phyloP scores from a whole-genome alignment of 306 rosid genomes.

The Cucurbita maxima region DNA sequence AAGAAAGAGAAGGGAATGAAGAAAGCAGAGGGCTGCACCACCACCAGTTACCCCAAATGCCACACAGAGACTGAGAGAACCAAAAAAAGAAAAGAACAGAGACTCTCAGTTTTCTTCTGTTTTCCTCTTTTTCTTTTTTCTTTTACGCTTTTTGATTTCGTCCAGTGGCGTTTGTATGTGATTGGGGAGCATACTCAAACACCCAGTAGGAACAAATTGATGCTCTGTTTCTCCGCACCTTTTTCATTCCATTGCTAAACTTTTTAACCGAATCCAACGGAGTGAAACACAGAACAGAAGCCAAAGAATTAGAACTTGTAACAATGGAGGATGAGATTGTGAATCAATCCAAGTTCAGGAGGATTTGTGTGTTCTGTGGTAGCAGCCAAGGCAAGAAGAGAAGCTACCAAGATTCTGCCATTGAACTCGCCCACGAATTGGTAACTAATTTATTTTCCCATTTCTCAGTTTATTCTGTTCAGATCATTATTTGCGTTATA shows the following conservation, averaged over 20 bases:
- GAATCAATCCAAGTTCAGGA: constrained; percentile 52
- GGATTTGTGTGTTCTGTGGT: constrained; percentile 96
- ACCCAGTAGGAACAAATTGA: constrained; percentile 7
- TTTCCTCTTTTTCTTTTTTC: background rate
- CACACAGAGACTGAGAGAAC: background rate
- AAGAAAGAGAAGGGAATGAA: background rate
- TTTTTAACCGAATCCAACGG: background rate
- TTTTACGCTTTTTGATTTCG: constrained; percentile 12
- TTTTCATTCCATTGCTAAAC: background rate
- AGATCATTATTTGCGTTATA: background rate
- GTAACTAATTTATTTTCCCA: constrained; percentile 21
- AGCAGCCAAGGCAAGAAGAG: constrained; percentile 94
- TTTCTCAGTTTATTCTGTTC: background rate
- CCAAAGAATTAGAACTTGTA: background rate
- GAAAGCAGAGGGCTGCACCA: background rate
- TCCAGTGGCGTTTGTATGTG: constrained; percentile 11
- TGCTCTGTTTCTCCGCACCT: constrained; percentile 5
- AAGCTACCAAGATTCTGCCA: constrained; percentile 89
- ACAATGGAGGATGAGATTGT: constrained; percentile 17
- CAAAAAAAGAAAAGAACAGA: background rate
- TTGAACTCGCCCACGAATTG: constrained; percentile 92
- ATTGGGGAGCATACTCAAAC: constrained; percentile 18
- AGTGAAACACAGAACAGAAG: background rate
- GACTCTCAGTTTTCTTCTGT: background rate
- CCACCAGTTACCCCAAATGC: background rate